Evolutionary conservation across 352 stramenopile species (phyloP).

Genomic region (Phytophthora pseudosyringae): DNA sequence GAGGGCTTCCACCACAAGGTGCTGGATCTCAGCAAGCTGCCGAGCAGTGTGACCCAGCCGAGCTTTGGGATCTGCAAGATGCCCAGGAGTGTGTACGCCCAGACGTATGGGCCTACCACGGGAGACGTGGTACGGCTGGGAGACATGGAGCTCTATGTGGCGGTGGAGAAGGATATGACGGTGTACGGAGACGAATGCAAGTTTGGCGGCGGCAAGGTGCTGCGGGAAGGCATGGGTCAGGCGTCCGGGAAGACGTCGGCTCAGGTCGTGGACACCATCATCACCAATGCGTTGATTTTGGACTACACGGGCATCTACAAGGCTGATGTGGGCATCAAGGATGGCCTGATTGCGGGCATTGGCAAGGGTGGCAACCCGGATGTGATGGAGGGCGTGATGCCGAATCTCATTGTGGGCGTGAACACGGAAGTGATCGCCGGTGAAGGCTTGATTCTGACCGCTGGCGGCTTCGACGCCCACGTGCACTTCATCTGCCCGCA

Average conservation of each 20-base stretch:
- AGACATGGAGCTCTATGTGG: slow-evolving; percentile 92
- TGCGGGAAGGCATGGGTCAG: slow-evolving; percentile 85
- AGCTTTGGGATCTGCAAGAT: slow-evolving; percentile 56
- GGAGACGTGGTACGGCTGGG: slow-evolving; percentile 95
- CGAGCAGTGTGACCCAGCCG: slow-evolving; percentile 29
- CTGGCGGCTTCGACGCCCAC: slow-evolving; percentile 96
- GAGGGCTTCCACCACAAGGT: slow-evolving; percentile 71
- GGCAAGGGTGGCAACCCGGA: slow-evolving; percentile 98
- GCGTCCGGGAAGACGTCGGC: slow-evolving; percentile 48
- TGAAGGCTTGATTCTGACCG: slow-evolving; percentile 96
- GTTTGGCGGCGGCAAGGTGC: slow-evolving; percentile 96
- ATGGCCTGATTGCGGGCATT: slow-evolving; percentile 94
- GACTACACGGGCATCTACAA: slow-evolving; percentile 97
- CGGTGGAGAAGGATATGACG: slow-evolving; percentile 92
- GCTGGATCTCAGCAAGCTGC: slow-evolving; percentile 37
- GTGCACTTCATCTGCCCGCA: slow-evolving; percentile 98
- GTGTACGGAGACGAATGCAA: slow-evolving; percentile 89
- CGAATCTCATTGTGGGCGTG: slow-evolving; percentile 89
- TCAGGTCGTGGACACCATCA: slow-evolving; percentile 94
- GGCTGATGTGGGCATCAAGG: slow-evolving; percentile 96
- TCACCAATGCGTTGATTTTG: slow-evolving; percentile 97
- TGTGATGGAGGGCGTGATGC: slow-evolving; percentile 93
- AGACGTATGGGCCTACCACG: slow-evolving; percentile 94
- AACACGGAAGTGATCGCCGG: slow-evolving; percentile 97
- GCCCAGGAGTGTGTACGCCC: slow-evolving; percentile 81